Evolutionary conservation across 495 filamentous ascomycete genomes (phyloP), one percentile per base, ranked within the genome.

Genomic region (Chaetomium tenue): DNA sequence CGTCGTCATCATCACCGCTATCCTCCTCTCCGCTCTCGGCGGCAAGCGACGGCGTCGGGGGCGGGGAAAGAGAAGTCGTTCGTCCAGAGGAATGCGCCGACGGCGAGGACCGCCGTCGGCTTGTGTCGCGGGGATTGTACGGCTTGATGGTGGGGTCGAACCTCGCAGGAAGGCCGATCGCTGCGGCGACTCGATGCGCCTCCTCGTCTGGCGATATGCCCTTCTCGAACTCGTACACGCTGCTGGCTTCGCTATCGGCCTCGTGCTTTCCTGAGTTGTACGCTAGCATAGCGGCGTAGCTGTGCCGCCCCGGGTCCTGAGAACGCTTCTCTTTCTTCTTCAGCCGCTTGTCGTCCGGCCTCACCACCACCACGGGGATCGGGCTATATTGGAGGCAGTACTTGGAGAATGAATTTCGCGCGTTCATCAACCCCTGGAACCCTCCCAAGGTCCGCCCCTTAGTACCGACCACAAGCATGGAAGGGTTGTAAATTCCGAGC

Each of bases 311-410:
- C 8, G 92, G 91, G 65, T 98, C 91, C 51, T 87, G 84, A 16
- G 86, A 84, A 33, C 94, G 89, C 79, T 97, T 97, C 65, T 84
- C 83, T 75, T 96, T 97, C 75, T 95, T 96, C 77, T 95, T 96
- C 67, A 88, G 84, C 6, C 94, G 89, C 78, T 97, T 96, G 58
- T 91, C 87, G 28, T 88, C 89, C 54, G 94, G 93, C 2, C 94
- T 87, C 44, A 98, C 94, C 37, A 98, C 95, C 42, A 97, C 91
- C 2, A 97, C 93, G n/a, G 94, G 94, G 22, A 98, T 90, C 1
- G 94, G 94, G 9, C 91, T 96, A 75, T 96, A 91, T 73, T 98
- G 93, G 15, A 97, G 83, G 68, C 94, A 97, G 79, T 96, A 98
- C 71, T 97, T 97, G 30, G 92, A 96, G 61, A 98, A 92, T 0